Evolutionary conservation across 1,284 basidiomycete genomes (phyloP), one percentile per base, ranked within the genome.

Genomic region (Cryptococcus amylolentus): DNA sequence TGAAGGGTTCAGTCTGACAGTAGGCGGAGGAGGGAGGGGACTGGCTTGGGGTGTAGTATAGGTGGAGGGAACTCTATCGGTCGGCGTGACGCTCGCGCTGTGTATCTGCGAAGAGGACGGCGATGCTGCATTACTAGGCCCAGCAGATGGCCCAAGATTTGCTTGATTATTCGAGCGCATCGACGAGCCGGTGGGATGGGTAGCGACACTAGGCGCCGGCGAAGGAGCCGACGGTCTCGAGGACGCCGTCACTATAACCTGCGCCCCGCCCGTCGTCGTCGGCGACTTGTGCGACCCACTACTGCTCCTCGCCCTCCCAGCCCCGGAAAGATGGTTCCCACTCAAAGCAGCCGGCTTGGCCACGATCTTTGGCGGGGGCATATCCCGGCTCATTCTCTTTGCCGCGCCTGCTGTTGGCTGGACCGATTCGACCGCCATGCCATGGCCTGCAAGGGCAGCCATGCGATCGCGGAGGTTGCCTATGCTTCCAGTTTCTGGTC

Each of bases 401-500:
- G 63, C 47, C 20, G 58, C 41, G 38, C 47, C 58, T 35, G 31
- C 4, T 10, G 31, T 35, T 10, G 31, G 31, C 27, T 46, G 45
- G 26, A 42, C 27, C n/a, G 49, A 55, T 5, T 66, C 69, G 5
- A 74, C 70, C 46, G 75, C 65, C 71, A 79, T 71, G 2, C 78
- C 78, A 20, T 67, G 70, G 3, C 72, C 73, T 16, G 64, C 60
- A 1, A 79, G 61, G 12, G 74, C 73, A 40, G 68, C 70, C 71
- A 79, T 73, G 35, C 78, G 61, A 55, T 78, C 77, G 5, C 73
- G 73, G 27, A 79, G 73, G 46, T 72, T 75, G 12, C 77, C 78
- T 48, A 66, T 62, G 10, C 65, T 56, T 10, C 52, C 44, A 14
- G 59, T 51, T 23, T 71, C 68, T 9, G 71, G 63, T 27, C 64